Percentiles rank a stretch among this genome's conserved stretches.
phyloP scores from a whole-genome alignment of 441 rosid genomes.

The Sinapis alba region DNA sequence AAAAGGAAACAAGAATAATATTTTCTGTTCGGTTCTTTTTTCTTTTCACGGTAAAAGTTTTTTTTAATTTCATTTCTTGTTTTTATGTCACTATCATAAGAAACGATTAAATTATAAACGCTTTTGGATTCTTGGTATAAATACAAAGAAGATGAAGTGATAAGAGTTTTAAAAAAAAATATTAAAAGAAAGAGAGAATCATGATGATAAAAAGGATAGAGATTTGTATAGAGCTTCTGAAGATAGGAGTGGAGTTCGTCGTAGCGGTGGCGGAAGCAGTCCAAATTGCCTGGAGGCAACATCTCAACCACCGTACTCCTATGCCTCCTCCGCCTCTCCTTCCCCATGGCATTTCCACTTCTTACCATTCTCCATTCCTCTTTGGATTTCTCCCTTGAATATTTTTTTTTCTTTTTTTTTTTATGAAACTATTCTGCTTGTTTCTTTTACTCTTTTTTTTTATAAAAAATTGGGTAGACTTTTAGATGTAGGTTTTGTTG shows the following conservation, averaged over 20 bases:
- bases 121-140: slow-evolving; percentile 21
- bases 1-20: neutral
- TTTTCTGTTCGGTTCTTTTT: neutral
- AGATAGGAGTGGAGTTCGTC: slow-evolving; percentile 54
- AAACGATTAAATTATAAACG: neutral
- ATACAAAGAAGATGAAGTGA: slow-evolving; percentile 26
- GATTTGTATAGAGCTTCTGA: slow-evolving; percentile 55
- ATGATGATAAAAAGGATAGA: slow-evolving; percentile 58
- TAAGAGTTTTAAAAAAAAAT: slow-evolving; percentile 2
- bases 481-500: slow-evolving; percentile 7
- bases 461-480: neutral
- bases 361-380: slow-evolving; percentile 36
- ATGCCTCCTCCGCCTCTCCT: slow-evolving; percentile 28
- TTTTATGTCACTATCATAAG: slow-evolving; percentile 19
- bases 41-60: neutral
- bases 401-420: neutral
- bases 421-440: neutral
- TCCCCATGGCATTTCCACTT: slow-evolving; percentile 25
- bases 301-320: slow-evolving; percentile 38
- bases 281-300: slow-evolving; percentile 40
- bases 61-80: neutral
- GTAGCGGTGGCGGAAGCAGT: slow-evolving; percentile 56
- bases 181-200: neutral
- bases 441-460: neutral
- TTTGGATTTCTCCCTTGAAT: slow-evolving; percentile 34